phyloP scores from a whole-genome alignment of 1,139 yeast genomes.

The Suhomyces chickasaworum region DNA sequence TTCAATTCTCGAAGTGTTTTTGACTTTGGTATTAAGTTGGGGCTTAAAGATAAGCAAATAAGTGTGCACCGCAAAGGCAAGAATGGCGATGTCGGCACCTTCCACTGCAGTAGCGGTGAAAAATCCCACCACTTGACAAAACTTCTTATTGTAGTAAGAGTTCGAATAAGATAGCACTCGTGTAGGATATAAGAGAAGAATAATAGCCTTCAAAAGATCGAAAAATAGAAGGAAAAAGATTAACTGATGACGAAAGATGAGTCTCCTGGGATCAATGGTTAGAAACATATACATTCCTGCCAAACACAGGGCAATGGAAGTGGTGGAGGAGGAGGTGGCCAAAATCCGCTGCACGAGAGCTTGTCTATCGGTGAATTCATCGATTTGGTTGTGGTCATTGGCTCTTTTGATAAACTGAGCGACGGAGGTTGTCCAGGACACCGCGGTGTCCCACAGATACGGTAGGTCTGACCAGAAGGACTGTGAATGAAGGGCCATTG shows the following conservation, averaged over 20 bases:
- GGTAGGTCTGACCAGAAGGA: background rate
- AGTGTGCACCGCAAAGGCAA: conserved; percentile 82
- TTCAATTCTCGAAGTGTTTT: conserved; percentile 50
- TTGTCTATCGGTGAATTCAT: conserved; percentile 29
- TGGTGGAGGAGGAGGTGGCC: conserved; percentile 59
- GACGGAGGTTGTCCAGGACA: background rate
- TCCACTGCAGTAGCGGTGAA: conserved; percentile 82
- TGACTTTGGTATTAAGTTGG: conserved; percentile 45
- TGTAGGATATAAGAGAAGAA: conserved; percentile 71
- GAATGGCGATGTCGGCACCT: conserved; percentile 85
- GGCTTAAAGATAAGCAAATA: conserved; percentile 74
- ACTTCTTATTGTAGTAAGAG: conserved; percentile 54
- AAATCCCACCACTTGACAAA: conserved; percentile 80
- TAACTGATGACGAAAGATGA: conserved; percentile 72
- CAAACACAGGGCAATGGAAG: conserved; percentile 58
- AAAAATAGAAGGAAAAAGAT: conserved; percentile 66
- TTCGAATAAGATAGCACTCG: conserved; percentile 51
- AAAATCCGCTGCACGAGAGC: conserved; percentile 45
- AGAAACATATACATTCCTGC: conserved; percentile 55
- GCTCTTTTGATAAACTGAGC: conserved; percentile 6
- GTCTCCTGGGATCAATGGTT: conserved; percentile 62
- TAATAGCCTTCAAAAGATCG: conserved; percentile 74
- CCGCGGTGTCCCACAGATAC: background rate
- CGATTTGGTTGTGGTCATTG: conserved; percentile 24
- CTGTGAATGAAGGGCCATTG: background rate